Evolutionary conservation across 441 rosid species (phyloP), one percentile per base, ranked within the genome.

Genomic region (Dalechampia spathulata): DNA sequence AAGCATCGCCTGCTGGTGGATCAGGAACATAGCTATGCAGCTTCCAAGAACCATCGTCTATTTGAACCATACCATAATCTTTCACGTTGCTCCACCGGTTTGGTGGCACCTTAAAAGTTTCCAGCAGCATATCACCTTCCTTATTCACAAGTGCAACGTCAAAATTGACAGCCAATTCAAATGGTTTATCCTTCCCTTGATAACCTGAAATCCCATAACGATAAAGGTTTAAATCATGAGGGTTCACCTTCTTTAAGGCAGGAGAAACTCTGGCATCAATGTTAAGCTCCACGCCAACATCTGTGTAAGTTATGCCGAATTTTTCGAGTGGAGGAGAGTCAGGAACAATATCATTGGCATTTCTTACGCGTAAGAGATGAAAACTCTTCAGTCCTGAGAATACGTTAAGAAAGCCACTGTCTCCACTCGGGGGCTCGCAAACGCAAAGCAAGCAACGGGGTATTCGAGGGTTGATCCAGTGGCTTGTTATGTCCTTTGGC

Each of bases 401-500:
- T 15, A 47, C 2, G 0, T 39, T 5, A 1, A 4, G 2, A 57
- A 72, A 72, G 15, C n/a, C 9, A 12, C 17, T 15, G 21, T 69
- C 37, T 28, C 80, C 75, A 76, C 69, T 12, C 38, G 65, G 1
- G 71, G 77, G 42, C 75, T 50, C 0, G 60, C 75, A 42, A 32
- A 59, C 4, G 23, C 52, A 30, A 72, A 12, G 21, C 52, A 66
- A 1, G 75, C 65, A 26, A 77, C 81, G 10, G 39, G 55, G 49
- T 53, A 62, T 15, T 32, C 27, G n/a, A 23, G 70, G 4, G 25
- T 3, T 2, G 60, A 12, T 7, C 49, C 54, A 0, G 44, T 32
- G 64, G 73, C 69, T 66, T 77, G 36, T 73, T 69, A 32, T 58
- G 50, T 39, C 64, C 62, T 55, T 83, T 77, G 10, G 63, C 54